Evolutionary conservation across 352 stramenopile species (phyloP), one percentile per base, ranked within the genome.

Genomic region (Phytopythium aichiense): DNA sequence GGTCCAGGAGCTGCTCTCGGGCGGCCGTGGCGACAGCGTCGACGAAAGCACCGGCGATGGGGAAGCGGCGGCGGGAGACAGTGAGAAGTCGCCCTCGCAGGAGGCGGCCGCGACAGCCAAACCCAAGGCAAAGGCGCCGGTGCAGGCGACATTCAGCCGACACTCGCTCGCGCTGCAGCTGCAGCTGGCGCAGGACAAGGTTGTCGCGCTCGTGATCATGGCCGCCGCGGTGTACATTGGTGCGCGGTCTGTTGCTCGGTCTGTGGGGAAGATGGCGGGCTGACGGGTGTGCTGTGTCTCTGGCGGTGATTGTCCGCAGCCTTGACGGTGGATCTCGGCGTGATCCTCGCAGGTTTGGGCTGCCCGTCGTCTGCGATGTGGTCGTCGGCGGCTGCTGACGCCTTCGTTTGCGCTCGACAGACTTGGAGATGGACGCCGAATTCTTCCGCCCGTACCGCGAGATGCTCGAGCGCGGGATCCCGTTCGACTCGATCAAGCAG

Each of bases 401-500:
- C 5, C 15, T 2, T 23, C 15, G n/a, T 5, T 8, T 30, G 18
- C 2, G 28, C 48, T 35, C 25, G 74, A 84, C 62, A 9, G 77
- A 69, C 67, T 55, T 88, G 16, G 60, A 71, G 31, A 71, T 58
- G 48, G 71, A 77, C 18, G 76, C 91, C 58, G 70, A 78, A 33
- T 56, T 81, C 9, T 77, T 88, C 52, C 51, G 79, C 42, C 84
- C 70, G 40, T 89, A 91, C 61, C 68, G 88, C 31, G 72, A 90
- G 49, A 67, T 93, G 7, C 55, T 91, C 40, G 55, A 68, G 5
- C 79, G 84, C 35, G 84, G 84, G 4, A 73, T 89, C 18, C 68
- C 84, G 15, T 61, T 93, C 31, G 73, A 85, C 3, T 75, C 79
- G 6, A 87, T 93, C 46, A 73, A 79, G 40, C 80, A 91, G 61